Evolutionary conservation across 331 rosid genomes (phyloP).

Genomic region (Malus hybrid): DNA sequence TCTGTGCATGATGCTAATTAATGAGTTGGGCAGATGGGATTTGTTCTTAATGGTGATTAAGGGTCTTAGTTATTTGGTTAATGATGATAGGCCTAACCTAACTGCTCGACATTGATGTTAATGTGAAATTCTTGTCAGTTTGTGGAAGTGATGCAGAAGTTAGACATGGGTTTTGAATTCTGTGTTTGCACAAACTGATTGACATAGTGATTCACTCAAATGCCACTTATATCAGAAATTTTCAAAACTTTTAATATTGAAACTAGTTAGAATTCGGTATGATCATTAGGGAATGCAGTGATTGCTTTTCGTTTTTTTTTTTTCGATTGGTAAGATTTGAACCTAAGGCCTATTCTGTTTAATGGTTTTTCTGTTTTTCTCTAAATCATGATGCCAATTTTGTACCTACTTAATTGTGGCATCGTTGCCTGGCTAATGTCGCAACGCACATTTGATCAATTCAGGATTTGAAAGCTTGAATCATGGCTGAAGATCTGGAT

Average conservation of each 20-base stretch:
- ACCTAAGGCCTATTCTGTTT: not conserved
- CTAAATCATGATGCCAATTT: not conserved
- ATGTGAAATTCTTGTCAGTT: not conserved
- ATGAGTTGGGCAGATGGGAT: not conserved
- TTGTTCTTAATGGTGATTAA: not conserved
- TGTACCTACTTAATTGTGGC: not conserved
- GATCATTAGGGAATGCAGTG: not conserved
- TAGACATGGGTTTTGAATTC: not conserved
- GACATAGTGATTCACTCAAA: not conserved
- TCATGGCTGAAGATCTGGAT: constrained; percentile 66
- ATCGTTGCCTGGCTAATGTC: constrained; percentile 1
- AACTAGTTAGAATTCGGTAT: not conserved
- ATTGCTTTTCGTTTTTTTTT: not conserved
- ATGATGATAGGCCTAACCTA: not conserved
- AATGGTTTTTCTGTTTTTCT: not conserved
- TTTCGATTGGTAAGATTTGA: not conserved
- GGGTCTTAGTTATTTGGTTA: not conserved
- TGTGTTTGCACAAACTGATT: not conserved
- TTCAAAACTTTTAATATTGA: too few species aligned
- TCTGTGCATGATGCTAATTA: not conserved
- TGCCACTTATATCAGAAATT: not conserved
- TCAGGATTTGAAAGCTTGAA: constrained; percentile 19
- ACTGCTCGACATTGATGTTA: not conserved
- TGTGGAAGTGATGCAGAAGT: not conserved
- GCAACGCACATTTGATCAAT: not conserved